A percentile compares a stretch with the other conserved stretches of the same genome.
phyloP scores from a whole-genome alignment of 2,329 filamentous ascomycete genomes.

The Annulohypoxylon truncatum region DNA sequence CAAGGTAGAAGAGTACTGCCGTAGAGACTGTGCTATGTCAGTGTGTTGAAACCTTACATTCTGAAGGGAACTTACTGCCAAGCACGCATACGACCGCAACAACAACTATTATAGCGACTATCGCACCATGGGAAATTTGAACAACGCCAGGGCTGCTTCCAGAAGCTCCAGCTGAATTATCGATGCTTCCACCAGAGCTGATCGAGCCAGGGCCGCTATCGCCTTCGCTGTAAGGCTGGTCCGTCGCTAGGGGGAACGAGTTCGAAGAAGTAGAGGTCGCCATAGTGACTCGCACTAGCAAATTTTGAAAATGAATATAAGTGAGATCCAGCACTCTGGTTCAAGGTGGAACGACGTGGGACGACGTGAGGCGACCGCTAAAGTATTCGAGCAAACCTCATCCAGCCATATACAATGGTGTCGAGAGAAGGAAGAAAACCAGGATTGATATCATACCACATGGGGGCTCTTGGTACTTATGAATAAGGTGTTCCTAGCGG shows the following conservation, averaged over 20 bases:
- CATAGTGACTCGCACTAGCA: conserved; percentile 52
- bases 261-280: conserved; percentile 53
- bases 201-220: conserved; percentile 50
- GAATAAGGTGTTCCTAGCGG: conserved; percentile 23
- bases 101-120: conserved; percentile 80
- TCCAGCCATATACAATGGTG: conserved; percentile 30
- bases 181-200: conserved; percentile 53
- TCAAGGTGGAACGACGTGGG: conserved; percentile 38
- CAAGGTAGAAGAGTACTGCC: conserved; percentile 78
- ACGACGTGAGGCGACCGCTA: conserved; percentile 30
- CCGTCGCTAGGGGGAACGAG: conserved; percentile 58
- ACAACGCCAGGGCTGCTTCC: conserved; percentile 71
- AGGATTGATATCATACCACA: conserved; percentile 41
- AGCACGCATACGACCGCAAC: conserved; percentile 74
- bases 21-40: conserved; percentile 64
- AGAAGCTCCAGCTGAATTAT: conserved; percentile 72
- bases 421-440: conserved; percentile 29
- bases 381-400: conserved; percentile 36
- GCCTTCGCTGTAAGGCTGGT: conserved; percentile 52
- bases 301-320: conserved; percentile 18
- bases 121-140: conserved; percentile 73
- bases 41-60: background rate
- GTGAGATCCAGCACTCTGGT: conserved; percentile 38
- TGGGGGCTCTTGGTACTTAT: conserved; percentile 39
- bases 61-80: conserved; percentile 68